Percentiles rank a stretch among this genome's conserved stretches.
phyloP scores from a whole-genome alignment of 495 filamentous ascomycete species.

The Xylaria intraflava region DNA sequence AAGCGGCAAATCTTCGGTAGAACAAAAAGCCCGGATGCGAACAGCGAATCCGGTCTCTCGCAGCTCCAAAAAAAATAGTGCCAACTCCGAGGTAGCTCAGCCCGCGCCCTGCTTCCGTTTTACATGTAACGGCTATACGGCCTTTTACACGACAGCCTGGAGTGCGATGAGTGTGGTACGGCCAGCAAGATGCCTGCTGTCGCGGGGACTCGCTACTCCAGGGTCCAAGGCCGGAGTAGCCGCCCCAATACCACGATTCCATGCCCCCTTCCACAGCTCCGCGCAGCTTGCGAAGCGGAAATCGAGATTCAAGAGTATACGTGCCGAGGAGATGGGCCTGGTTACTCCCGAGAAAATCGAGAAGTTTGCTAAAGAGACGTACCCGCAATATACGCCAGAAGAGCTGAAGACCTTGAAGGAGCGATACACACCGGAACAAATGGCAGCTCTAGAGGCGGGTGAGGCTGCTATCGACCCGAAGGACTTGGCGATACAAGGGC shows the following conservation, averaged over 20 bases:
- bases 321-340: constrained; percentile 38
- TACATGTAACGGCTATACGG: constrained; percentile 15
- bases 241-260: constrained; percentile 24
- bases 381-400: constrained; percentile 58
- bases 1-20: neutral
- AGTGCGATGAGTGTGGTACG: constrained; percentile 30
- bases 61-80: constrained; percentile 15
- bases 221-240: neutral
- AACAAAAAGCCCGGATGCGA: constrained; percentile 8
- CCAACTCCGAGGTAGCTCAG: constrained; percentile 1
- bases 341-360: constrained; percentile 32
- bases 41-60: neutral
- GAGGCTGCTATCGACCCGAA: constrained; percentile 72
- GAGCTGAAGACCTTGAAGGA: constrained; percentile 57
- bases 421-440: constrained; percentile 72
- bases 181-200: constrained; percentile 27
- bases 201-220: constrained; percentile 22
- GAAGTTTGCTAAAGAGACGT: constrained; percentile 40
- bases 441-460: constrained; percentile 78
- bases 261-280: constrained; percentile 39
- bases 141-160: constrained; percentile 8
- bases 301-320: constrained; percentile 39
- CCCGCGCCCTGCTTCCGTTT: constrained; percentile 1
- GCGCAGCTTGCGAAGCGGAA: constrained; percentile 33
- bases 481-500: constrained; percentile 68